Base-by-base conservation (phyloP, 345 rosid species). In the Brassica cretica region DNA sequence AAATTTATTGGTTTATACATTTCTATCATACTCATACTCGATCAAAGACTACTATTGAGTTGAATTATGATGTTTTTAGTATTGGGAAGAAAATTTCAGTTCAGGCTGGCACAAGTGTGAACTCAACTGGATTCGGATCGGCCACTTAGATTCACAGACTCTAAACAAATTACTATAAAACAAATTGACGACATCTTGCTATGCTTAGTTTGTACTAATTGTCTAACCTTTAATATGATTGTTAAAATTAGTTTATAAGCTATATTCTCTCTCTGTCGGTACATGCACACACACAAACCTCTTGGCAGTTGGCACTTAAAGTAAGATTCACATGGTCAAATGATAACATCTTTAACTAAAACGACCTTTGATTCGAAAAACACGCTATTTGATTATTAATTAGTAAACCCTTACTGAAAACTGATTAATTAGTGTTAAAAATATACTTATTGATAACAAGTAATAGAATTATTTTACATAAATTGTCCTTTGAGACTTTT, bases 311-410 rank as follows among this genome's bases (percentile, higher is more conserved):
- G 79, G 72, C 80, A 74, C 19, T 41, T 70, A 80, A 83, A 81
- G 80, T 37, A 60, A 25, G 75, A 69, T 73, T 70, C 87, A 87
- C 87, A 88, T 86, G 89, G 72, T 74, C 66, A 74, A 83, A 86
- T 88, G 81, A 88, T 69, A 53, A 76, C 85, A 68, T 46, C 84
- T 80, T 83, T 82, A 78, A 66, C 56, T 61, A 21, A 71, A 30
- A 35, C 35, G 71, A 66, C 30, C 70, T 80, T 64, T 84, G 18
- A 68, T 78, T 72, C 73, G 44, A 61, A 63, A 68, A 74, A 55
- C 71, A 37, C 21, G 70, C 82, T 25, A 74, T 12, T 37, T 62
- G 7, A 41, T 59, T 60, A 19, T 71, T 9, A 53, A 12, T 16
- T 56, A 71, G 61, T 16, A 58, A 58, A 30, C 8, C n/a, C 72